Percentiles rank a stretch among this genome's conserved stretches.
phyloP scores from a whole-genome alignment of 495 filamentous ascomycete species.

The Neohortaea acidophila region DNA sequence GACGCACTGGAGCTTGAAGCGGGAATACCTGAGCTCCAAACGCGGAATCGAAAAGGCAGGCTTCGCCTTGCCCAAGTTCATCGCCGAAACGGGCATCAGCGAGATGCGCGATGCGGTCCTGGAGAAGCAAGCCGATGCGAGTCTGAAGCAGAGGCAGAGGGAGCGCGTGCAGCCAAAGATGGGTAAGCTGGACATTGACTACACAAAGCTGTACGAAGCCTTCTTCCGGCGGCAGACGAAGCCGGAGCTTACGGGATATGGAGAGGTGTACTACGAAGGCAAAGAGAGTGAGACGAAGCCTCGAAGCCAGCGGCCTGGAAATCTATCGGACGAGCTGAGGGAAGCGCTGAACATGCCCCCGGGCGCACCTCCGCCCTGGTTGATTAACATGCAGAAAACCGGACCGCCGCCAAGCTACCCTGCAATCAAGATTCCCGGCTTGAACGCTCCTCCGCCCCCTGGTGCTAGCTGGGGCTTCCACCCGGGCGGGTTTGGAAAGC shows the following conservation, averaged over 20 bases:
- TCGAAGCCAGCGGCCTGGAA: slow-evolving; percentile 73
- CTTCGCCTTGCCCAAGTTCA: slow-evolving; percentile 89
- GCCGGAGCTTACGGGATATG: slow-evolving; percentile 81
- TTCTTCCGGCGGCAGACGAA: slow-evolving; percentile 97
- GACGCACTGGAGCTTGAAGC: slow-evolving; percentile 82
- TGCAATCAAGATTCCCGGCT: slow-evolving; percentile 75
- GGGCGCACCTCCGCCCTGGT: slow-evolving; percentile 88
- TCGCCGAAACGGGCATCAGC: slow-evolving; percentile 89
- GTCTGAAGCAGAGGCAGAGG: slow-evolving; percentile 85
- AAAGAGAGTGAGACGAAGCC: slow-evolving; percentile 97
- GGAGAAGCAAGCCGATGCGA: slow-evolving; percentile 84
- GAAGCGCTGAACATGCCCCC: slow-evolving; percentile 91
- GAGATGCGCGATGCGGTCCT: slow-evolving; percentile 95
- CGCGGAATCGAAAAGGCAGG: slow-evolving; percentile 88
- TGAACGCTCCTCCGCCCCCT: slow-evolving; percentile 89
- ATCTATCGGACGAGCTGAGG: slow-evolving; percentile 75
- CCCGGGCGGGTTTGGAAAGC: slow-evolving; percentile 90
- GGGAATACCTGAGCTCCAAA: slow-evolving; percentile 92
- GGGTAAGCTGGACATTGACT: slow-evolving; percentile 95
- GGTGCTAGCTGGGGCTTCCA: slow-evolving; percentile 93
- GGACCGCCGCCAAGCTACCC: slow-evolving; percentile 90
- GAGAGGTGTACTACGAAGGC: slow-evolving; percentile 96
- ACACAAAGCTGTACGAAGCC: slow-evolving; percentile 91
- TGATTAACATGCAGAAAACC: slow-evolving; percentile 88
- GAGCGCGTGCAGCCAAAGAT: slow-evolving; percentile 92